Percentiles rank a stretch among this genome's conserved stretches.
These are phyloP conservation scores for Bimuria novae-zelandiae DNA, from an alignment of 2,329 filamentous ascomycete species.

Conservation along the genomic window DNA sequence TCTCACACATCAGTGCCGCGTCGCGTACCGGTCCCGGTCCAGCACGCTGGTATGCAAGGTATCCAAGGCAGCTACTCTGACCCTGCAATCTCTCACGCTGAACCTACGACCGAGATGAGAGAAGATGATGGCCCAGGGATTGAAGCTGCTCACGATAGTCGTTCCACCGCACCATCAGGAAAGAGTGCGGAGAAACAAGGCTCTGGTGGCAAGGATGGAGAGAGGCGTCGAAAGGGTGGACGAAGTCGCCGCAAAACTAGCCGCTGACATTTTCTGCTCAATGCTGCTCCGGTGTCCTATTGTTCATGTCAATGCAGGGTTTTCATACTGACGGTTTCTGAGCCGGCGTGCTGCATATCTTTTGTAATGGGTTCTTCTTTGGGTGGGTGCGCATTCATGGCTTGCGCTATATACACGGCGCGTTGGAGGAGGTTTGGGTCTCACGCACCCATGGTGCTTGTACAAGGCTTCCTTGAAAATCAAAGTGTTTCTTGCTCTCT, in stretches of 20 bases:
- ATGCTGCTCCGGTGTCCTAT: neutral
- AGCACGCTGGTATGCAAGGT: slow-evolving; percentile 21
- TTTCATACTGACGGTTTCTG: no score
- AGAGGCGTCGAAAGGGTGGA: slow-evolving; percentile 31
- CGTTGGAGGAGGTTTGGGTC: neutral
- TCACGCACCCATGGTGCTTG: neutral
- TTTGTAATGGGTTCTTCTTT: neutral
- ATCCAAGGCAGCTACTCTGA: slow-evolving; percentile 30
- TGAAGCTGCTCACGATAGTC: slow-evolving; percentile 15
- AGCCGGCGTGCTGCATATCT: neutral
- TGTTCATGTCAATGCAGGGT: neutral
- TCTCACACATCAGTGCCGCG: slow-evolving; percentile 39
- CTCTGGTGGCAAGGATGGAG: slow-evolving; percentile 28
- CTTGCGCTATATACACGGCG: slow-evolving; percentile 8
- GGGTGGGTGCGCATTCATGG: neutral
- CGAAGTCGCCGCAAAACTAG: slow-evolving; percentile 28
- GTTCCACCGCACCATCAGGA: slow-evolving; percentile 19
- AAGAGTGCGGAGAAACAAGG: slow-evolving; percentile 21
- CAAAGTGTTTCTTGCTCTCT: neutral
- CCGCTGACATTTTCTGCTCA: neutral
- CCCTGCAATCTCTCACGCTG: slow-evolving; percentile 17
- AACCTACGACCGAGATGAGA: slow-evolving; percentile 14
- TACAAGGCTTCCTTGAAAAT: neutral
- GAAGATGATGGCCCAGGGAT: slow-evolving; percentile 9
- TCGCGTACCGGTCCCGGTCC: slow-evolving; percentile 41